A percentile compares a stretch with the other conserved stretches of the same genome.
phyloP scores from a whole-genome alignment of 306 rosid species.

The Vigna radiata region DNA sequence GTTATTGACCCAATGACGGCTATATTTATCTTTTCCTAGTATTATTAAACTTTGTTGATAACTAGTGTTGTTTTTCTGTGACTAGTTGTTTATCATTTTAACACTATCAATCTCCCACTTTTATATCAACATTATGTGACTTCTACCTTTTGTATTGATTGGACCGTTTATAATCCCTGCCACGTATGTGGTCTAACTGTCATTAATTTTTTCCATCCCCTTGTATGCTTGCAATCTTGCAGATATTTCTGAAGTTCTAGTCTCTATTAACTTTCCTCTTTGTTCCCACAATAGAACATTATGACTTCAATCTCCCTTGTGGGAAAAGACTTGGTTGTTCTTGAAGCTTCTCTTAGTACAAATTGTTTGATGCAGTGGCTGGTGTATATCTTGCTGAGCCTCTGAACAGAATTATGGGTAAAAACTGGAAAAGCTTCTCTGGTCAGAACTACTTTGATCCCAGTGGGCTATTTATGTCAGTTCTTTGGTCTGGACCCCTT shows the following conservation, averaged over 20 bases:
- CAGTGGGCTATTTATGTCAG: constrained; percentile 80
- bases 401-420: constrained; percentile 61
- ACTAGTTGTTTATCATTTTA: constrained; percentile 9
- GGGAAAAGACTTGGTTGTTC: not conserved
- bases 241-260: constrained; percentile 9
- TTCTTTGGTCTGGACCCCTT: constrained; percentile 96
- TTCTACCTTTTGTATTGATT: not conserved
- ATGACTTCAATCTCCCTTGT: not conserved
- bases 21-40: not conserved
- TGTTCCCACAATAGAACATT: not conserved
- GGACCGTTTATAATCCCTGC: not conserved
- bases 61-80: not conserved
- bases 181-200: not conserved
- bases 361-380: constrained; percentile 68
- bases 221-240: constrained; percentile 17
- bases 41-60: constrained; percentile 5
- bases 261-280: constrained; percentile 27
- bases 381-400: constrained; percentile 92
- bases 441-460: constrained; percentile 91
- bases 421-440: constrained; percentile 85
- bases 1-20: not conserved
- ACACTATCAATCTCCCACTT: not conserved
- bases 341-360: constrained; percentile 35
- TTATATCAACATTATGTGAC: not conserved
- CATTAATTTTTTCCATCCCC: constrained; percentile 20